A percentile compares a stretch with the other conserved stretches of the same genome.
These are phyloP conservation scores for Poterioochromonas sp. DNA, from an alignment of 352 stramenopile genomes.

Conservation along the genomic window DNA sequence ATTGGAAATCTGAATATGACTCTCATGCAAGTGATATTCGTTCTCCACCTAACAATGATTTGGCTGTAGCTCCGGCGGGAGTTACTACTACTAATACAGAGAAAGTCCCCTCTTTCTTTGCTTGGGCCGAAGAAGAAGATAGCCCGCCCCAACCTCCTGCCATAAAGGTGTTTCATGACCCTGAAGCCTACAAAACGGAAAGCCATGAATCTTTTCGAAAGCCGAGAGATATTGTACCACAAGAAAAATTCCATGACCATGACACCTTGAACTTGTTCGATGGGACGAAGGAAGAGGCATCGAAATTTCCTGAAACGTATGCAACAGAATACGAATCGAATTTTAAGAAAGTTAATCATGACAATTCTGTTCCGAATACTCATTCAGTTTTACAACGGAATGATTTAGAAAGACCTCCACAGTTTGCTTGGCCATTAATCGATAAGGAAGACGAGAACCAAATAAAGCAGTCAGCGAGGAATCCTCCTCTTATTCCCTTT, in stretches of 20 bases:
- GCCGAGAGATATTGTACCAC: no score
- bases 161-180: neutral
- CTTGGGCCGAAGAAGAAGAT: neutral
- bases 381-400: no score
- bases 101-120: neutral
- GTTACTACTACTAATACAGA: neutral
- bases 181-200: no score
- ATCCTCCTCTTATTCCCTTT: no score
- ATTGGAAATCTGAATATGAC: neutral
- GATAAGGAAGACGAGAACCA: no score
- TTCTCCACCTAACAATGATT: neutral
- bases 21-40: neutral
- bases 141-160: neutral
- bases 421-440: constrained; percentile 1
- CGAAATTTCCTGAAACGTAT: no score
- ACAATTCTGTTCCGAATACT: neutral
- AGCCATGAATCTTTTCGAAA: no score
- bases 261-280: neutral
- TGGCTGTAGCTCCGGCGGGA: neutral
- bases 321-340: neutral
- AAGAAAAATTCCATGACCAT: neutral
- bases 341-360: neutral
- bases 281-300: no score
- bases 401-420: neutral
- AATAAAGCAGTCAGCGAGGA: no score